phyloP scores from a whole-genome alignment of 2,329 filamentous ascomycete genomes.

The Aspergillus fijiensis region DNA sequence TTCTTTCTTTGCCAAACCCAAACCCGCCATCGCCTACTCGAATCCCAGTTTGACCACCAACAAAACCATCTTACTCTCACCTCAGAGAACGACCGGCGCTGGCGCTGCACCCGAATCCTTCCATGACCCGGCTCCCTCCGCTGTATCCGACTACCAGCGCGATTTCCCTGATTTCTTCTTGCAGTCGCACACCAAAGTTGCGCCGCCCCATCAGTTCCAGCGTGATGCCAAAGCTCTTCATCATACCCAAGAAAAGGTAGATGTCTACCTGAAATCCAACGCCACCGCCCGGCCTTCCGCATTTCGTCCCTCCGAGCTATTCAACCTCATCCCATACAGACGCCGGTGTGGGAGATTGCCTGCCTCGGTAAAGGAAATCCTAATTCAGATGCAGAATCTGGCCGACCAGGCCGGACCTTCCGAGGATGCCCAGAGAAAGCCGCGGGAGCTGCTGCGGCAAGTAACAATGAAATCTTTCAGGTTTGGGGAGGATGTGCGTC shows the following conservation, averaged over 20 bases:
- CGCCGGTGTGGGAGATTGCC: slow-evolving; percentile 34
- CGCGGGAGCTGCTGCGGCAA: slow-evolving; percentile 45
- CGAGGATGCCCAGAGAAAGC: slow-evolving; percentile 27
- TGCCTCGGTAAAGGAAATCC: slow-evolving; percentile 58
- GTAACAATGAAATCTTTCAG: slow-evolving; percentile 59
- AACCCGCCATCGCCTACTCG: slow-evolving; percentile 14
- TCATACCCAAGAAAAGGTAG: slow-evolving; percentile 54
- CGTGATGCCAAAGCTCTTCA: slow-evolving; percentile 59
- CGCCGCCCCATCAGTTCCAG: slow-evolving; percentile 54
- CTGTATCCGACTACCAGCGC: slow-evolving; percentile 61
- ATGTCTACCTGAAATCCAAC: slow-evolving; percentile 36
- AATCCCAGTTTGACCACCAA: slow-evolving; percentile 20
- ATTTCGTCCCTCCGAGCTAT: slow-evolving; percentile 38
- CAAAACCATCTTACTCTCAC: slow-evolving; percentile 35
- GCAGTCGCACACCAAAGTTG: slow-evolving; percentile 70
- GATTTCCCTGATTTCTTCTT: slow-evolving; percentile 80
- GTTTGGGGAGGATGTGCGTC: slow-evolving; percentile 62
- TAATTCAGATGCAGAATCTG: slow-evolving; percentile 55
- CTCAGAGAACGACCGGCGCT: slow-evolving; percentile 20
- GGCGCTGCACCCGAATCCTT: slow-evolving; percentile 13
- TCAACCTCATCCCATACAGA: slow-evolving; percentile 40
- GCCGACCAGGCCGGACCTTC: slow-evolving; percentile 33
- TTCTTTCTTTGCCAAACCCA: slow-evolving; percentile 50
- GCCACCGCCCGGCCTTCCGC: slow-evolving; percentile 11
- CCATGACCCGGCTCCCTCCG: slow-evolving; percentile 23